Percentiles rank a stretch among this genome's conserved stretches.
Conservation (phyloP, 2,329 filamentous ascomycete genomes). For the Trichothecium roseum region DNA sequence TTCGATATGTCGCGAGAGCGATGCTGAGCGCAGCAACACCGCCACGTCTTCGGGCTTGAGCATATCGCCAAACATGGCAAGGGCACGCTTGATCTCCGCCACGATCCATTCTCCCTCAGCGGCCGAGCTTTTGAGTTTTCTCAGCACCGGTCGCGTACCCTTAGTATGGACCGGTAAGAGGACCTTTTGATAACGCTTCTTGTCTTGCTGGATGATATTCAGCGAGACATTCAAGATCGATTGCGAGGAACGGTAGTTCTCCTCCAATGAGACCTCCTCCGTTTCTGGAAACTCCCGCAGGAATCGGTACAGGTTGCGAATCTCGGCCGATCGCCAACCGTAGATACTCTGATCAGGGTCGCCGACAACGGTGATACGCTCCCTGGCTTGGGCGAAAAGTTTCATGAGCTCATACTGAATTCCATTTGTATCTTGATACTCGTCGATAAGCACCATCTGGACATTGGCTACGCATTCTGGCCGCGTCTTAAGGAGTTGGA, state of each 20-base stretch:
- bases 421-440: slow-evolving; percentile 95
- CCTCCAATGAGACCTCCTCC: slow-evolving; percentile 73
- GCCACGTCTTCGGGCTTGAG: slow-evolving; percentile 70
- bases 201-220: slow-evolving; percentile 84
- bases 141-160: slow-evolving; percentile 71
- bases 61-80: slow-evolving; percentile 62
- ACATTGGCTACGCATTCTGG: slow-evolving; percentile 82
- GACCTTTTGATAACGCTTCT: slow-evolving; percentile 65
- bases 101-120: slow-evolving; percentile 85
- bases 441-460: slow-evolving; percentile 85
- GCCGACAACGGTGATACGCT: slow-evolving; percentile 85
- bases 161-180: slow-evolving; percentile 70
- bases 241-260: slow-evolving; percentile 89
- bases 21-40: slow-evolving; percentile 75
- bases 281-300: slow-evolving; percentile 67
- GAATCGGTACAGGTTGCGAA: slow-evolving; percentile 75
- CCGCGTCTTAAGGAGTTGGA: slow-evolving; percentile 62
- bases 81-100: slow-evolving; percentile 63
- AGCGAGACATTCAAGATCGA: slow-evolving; percentile 73
- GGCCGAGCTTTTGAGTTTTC: slow-evolving; percentile 58
- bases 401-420: slow-evolving; percentile 94
- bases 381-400: slow-evolving; percentile 62
- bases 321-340: slow-evolving; percentile 87
- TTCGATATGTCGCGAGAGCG: slow-evolving; percentile 79
- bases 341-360: slow-evolving; percentile 98